Evolutionary conservation across 2,329 filamentous ascomycete species (phyloP), one percentile per base, ranked within the genome.

Genomic region (Ampelomyces quisqualis): DNA sequence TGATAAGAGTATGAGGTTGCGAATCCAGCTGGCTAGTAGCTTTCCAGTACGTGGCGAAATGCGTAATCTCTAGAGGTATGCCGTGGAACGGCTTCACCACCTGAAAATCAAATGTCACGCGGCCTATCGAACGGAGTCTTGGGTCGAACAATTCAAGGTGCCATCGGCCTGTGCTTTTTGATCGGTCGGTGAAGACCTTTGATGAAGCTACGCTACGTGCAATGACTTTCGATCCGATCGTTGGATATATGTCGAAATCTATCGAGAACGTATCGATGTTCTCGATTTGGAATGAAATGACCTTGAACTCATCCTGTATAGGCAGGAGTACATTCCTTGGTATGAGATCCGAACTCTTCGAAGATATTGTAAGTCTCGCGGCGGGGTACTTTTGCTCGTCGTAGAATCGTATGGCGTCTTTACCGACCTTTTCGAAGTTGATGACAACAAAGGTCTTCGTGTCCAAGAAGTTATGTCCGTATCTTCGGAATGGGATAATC

Each of bases 41-140:
- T 70, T 97, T 98, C 93, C 93, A 98, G 69, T 98, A 98, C 0
- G 93, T 97, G 49, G 95, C 93, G 58, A 97, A 98, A 62, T 97
- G 90, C 1, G 93, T 95, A 46, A 98, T 96, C 68, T 98, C 93
- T 15, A 98, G 75, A 3, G 93, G 90, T 46, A 90, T 86, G 6
- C 93, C 91, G 49, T 84, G 82, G 72, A 97, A 98, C 0, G 93
- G 93, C 62, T 95, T 96, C 66, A 98, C 94, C 18, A 97, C 89
- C 64, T 97, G 90, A 40, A 89, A 95, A 51, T 88, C 87, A 74
- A 98, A 98, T 50, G 83, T 89, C 53, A 97, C 88, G 60, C 95
- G 88, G 5, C 93, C 93, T 59, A 98, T 96, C 7, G 90, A 87
- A 31, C 91, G 82, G 34, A 97, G 77, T 15, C 93, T 82, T 4